phyloP scores from a whole-genome alignment of 768 basidiomycete genomes.

The Gelatoporia subvermispora region DNA sequence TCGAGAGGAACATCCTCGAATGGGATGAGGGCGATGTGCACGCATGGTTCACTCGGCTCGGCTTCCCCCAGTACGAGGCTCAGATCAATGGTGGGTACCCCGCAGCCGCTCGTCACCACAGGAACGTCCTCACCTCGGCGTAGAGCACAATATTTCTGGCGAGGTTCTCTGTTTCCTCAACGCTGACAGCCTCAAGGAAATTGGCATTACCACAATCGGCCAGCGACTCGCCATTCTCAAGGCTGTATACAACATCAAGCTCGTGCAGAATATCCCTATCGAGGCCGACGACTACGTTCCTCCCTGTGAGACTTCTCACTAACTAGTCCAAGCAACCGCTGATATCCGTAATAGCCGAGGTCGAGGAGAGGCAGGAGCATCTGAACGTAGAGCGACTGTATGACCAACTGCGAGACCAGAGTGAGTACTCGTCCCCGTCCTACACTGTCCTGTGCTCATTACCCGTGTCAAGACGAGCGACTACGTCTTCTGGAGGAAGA shows the following conservation, averaged over 20 bases:
- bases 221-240: conserved; percentile 90
- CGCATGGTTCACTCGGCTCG: conserved; percentile 69
- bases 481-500: conserved; percentile 71
- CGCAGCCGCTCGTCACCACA: conserved; percentile 6
- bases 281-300: conserved; percentile 84
- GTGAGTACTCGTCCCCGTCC: conserved; percentile 32
- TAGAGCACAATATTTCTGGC: conserved; percentile 91
- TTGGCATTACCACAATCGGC: conserved; percentile 88
- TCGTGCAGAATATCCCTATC: conserved; percentile 76
- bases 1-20: conserved; percentile 37
- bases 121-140: conserved; percentile 5
- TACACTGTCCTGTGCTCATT: not conserved
- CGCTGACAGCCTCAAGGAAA: conserved; percentile 75
- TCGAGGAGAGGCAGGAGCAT: conserved; percentile 46
- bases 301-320: conserved; percentile 57
- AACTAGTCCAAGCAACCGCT: not conserved
- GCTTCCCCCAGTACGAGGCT: conserved; percentile 80
- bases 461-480: conserved; percentile 50
- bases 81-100: conserved; percentile 66
- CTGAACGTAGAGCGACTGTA: conserved; percentile 64
- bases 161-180: conserved; percentile 84
- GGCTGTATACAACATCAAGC: conserved; percentile 85
- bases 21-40: conserved; percentile 82
- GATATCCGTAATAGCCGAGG: conserved; percentile 42
- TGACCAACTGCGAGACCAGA: conserved; percentile 68